Evolutionary conservation across 2,329 filamentous ascomycete genomes (phyloP), one percentile per base, ranked within the genome.

Genomic region (Penicillium sp.): DNA sequence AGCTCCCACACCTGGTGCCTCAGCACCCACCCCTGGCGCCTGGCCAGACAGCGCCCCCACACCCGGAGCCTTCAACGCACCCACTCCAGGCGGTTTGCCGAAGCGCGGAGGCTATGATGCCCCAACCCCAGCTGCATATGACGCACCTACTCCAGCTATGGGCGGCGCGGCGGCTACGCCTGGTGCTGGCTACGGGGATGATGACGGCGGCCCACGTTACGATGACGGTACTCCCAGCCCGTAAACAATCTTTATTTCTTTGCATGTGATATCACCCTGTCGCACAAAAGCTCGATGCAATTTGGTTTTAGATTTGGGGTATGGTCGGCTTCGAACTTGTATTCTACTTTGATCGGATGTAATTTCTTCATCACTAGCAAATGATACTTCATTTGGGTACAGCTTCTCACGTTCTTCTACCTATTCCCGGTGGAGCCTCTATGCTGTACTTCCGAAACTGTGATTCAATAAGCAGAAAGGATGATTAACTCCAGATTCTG

Each of bases 1-100:
- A 33, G 88, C 87, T 15, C 86, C 87, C 0, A 91, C 88, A 0
- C 88, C 88, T 0, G 85, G 83, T 24, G 85, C 84, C 0, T 83
- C 81, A 45, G 83, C 83, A n/a, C 75, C 79, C 10, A 82, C 79
- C 44, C 78, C 66, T 60, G 75, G 62, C 23, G 68, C 62, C n/a
- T 75, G 72, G 72, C 74, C 75, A 13, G 71, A 76, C 42, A 73
- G 64, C 51, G 74, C 74, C 6, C 74, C 75, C 9, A 77, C 75
- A 1, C 77, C 78, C 3, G 61, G 73, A 24, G 76, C 75, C 31
- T 73, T 76, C 52, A 72, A 67, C 51, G 75, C 74, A 2, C 74
- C 75, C 9, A 77, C 74, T 2, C 75, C 75, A 1, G 72, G 72
- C 41, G 63, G 64, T n/a, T 54, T 59, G 13, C 61, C 63, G 6